These are phyloP conservation scores for Crepidotus variabilis DNA, from an alignment of 768 basidiomycete species.

Conservation along the genomic window DNA sequence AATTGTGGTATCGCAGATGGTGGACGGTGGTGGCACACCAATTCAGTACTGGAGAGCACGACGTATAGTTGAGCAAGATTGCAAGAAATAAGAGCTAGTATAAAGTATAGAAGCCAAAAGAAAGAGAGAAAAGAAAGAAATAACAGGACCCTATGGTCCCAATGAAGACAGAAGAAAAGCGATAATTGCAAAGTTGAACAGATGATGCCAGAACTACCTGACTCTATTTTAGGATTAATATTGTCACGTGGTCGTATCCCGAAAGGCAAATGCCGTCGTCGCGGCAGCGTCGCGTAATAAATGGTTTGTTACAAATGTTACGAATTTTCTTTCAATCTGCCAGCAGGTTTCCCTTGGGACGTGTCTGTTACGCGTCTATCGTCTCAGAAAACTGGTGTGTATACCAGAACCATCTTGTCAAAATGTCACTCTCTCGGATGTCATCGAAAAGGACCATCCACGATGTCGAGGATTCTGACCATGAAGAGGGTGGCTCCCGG, in stretches of 20 bases:
- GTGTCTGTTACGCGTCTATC: neutral
- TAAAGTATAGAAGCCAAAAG: neutral
- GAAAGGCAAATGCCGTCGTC: neutral
- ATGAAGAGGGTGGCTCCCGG: neutral
- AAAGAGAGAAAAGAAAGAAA: constrained; percentile 5
- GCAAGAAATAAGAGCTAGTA: constrained; percentile 1
- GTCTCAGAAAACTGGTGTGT: neutral
- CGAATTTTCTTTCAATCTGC: neutral
- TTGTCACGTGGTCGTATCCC: constrained; percentile 6
- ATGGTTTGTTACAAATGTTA: too few relatives aligned
- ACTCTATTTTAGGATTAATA: neutral
- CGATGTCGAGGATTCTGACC: neutral
- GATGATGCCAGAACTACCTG: neutral
- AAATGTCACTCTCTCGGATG: neutral
- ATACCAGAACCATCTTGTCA: neutral
- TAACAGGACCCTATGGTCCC: neutral
- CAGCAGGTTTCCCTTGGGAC: neutral
- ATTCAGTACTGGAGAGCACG: neutral
- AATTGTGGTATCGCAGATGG: neutral
- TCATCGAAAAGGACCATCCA: neutral
- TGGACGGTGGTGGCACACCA: neutral
- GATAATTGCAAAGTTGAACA: neutral
- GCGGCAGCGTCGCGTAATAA: neutral
- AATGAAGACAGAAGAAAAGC: neutral
- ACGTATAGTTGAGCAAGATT: neutral